phyloP scores from a whole-genome alignment of 257 asterid genomes.

The Salvia miltiorrhiza region DNA sequence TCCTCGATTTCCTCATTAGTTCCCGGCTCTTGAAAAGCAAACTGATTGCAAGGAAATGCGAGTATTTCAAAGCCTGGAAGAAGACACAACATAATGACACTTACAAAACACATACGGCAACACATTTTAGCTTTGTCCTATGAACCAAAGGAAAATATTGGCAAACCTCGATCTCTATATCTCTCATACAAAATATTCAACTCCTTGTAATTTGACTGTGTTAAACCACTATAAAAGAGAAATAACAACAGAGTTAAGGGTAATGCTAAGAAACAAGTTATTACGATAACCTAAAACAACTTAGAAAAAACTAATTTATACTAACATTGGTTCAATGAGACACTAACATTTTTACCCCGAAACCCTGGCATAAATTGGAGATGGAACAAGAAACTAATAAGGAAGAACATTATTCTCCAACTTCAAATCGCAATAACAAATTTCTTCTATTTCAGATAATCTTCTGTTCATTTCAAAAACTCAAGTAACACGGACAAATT shows the following conservation, averaged over 20 bases:
- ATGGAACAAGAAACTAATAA: background rate
- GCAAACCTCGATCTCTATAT: slow-evolving; percentile 73
- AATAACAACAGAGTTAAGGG: background rate
- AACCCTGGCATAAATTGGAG: background rate
- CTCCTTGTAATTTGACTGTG: slow-evolving; percentile 79
- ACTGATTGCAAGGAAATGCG: slow-evolving; percentile 96
- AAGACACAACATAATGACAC: background rate
- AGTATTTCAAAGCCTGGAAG: slow-evolving; percentile 70
- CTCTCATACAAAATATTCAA: slow-evolving; percentile 65
- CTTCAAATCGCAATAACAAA: background rate
- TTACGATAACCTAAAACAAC: no score
- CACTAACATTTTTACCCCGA: background rate
- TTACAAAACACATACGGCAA: background rate
- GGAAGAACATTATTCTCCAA: background rate
- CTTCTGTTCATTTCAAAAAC: background rate
- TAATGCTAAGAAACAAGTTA: background rate
- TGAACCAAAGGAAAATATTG: background rate
- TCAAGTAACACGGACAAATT: background rate
- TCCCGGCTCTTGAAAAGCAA: slow-evolving; percentile 89
- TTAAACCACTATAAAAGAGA: slow-evolving; percentile 50
- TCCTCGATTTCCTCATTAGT: slow-evolving; percentile 70
- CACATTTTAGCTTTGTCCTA: background rate
- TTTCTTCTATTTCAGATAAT: background rate
- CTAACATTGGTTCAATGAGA: no score
- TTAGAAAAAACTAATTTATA: no score